phyloP scores from a whole-genome alignment of 2,329 filamentous ascomycete genomes.

The Aureobasidium sp. region DNA sequence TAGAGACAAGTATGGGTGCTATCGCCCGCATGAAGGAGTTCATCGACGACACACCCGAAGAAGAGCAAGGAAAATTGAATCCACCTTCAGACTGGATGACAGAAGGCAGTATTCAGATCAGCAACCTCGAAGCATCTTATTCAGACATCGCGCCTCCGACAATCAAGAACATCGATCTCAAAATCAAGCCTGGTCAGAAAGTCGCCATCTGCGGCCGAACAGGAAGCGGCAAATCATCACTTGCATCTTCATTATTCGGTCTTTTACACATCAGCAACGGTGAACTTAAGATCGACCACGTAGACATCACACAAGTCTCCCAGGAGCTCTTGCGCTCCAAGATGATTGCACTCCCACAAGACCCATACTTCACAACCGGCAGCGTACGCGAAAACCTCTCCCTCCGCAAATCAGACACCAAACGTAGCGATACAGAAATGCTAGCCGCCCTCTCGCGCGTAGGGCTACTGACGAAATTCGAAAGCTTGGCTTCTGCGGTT shows the following conservation, averaged over 20 bases:
- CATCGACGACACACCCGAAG: conserved; percentile 37
- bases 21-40: conserved; percentile 51
- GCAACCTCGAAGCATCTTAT: conserved; percentile 46
- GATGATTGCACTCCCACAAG: conserved; percentile 45
- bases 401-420: conserved; percentile 28
- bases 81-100: conserved; percentile 69
- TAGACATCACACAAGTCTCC: conserved; percentile 41
- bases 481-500: conserved; percentile 24
- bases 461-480: conserved; percentile 37
- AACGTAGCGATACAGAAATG: conserved; percentile 35
- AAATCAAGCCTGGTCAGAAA: conserved; percentile 42
- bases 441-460: conserved; percentile 41
- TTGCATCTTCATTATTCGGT: conserved; percentile 44
- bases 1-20: conserved; percentile 54
- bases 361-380: conserved; percentile 44
- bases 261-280: conserved; percentile 42
- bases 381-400: conserved; percentile 46
- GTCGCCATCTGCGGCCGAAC: conserved; percentile 49
- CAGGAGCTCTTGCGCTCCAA: conserved; percentile 41
- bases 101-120: conserved; percentile 65
- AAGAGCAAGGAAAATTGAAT: conserved; percentile 51
- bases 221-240: conserved; percentile 47
- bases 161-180: conserved; percentile 41
- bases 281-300: conserved; percentile 40
- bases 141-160: conserved; percentile 29